Percentiles rank a stretch among this genome's conserved stretches.
phyloP scores from a whole-genome alignment of 1,284 basidiomycete genomes.

The Trametes hirsuta region DNA sequence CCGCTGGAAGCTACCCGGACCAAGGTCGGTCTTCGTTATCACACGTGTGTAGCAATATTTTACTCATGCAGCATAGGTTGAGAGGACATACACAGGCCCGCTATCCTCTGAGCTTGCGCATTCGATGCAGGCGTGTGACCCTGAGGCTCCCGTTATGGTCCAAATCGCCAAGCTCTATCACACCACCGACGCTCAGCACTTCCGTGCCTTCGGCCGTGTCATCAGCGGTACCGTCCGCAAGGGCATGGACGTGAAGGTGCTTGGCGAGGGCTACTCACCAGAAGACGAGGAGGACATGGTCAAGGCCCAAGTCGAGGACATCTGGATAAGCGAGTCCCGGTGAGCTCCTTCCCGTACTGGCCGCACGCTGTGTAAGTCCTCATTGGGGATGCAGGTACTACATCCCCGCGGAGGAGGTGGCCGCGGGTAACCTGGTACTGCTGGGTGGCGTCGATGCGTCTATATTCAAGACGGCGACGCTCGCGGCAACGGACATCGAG shows the following conservation, averaged over 20 bases:
- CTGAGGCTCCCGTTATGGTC: slow-evolving; percentile 89
- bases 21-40: slow-evolving; percentile 57
- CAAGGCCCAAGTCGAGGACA: slow-evolving; percentile 80
- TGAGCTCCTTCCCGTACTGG: slow-evolving; percentile 33
- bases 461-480: slow-evolving; percentile 93
- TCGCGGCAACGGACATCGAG: slow-evolving; percentile 74
- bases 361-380: slow-evolving; percentile 19
- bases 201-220: slow-evolving; percentile 94
- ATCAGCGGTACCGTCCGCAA: slow-evolving; percentile 89
- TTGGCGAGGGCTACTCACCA: slow-evolving; percentile 95
- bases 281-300: slow-evolving; percentile 99
- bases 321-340: slow-evolving; percentile 92
- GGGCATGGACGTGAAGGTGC: slow-evolving; percentile 89
- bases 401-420: slow-evolving; percentile 85
- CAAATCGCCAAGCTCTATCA: slow-evolving; percentile 95
- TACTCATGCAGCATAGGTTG: slow-evolving; percentile 51
- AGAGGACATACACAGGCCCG: slow-evolving; percentile 85
- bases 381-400: slow-evolving; percentile 65
- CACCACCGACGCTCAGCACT: slow-evolving; percentile 93
- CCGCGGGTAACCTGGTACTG: slow-evolving; percentile 92
- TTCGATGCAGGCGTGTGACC: slow-evolving; percentile 83
- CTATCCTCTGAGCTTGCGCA: slow-evolving; percentile 78
- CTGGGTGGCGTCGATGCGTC: slow-evolving; percentile 93
- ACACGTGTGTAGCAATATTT: neutral
- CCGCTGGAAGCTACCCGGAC: slow-evolving; percentile 69